These are phyloP conservation scores for Morella rubra DNA, from an alignment of 306 rosid species.

Conservation along the genomic window DNA sequence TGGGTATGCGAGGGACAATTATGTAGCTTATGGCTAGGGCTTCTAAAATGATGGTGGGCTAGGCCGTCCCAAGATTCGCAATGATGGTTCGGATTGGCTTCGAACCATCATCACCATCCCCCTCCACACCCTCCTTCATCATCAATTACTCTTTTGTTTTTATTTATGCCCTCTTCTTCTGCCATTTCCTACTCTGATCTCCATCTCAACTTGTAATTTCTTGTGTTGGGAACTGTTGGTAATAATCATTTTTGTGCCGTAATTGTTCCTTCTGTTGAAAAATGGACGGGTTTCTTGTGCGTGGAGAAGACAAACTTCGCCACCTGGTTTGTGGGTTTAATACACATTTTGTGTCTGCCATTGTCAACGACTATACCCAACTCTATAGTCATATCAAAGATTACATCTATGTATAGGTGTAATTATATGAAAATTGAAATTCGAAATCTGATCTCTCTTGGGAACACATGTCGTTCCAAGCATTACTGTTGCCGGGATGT, in stretches of 20 bases:
- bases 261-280: conserved; percentile 35
- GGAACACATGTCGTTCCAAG: neutral
- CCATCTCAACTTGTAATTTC: conserved; percentile 27
- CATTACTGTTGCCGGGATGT: neutral
- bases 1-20: conserved; percentile 55
- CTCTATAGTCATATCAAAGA: conserved; percentile 28
- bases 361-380: conserved; percentile 17
- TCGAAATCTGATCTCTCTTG: neutral
- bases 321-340: conserved; percentile 37
- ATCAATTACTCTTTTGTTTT: conserved; percentile 60
- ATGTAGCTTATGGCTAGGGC: conserved; percentile 75
- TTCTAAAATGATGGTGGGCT: conserved; percentile 97
- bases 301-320: conserved; percentile 34
- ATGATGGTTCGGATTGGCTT: conserved; percentile 99
- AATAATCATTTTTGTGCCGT: conserved; percentile 52
- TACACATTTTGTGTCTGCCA: conserved; percentile 25
- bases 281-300: conserved; percentile 26
- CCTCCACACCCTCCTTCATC: conserved; percentile 36
- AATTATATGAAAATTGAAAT: neutral
- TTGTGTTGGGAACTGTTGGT: conserved; percentile 63
- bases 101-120: conserved; percentile 53
- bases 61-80: conserved; percentile 99
- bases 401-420: conserved; percentile 23
- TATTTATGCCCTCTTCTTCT: conserved; percentile 37
- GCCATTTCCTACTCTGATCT: conserved; percentile 30